Base-by-base conservation (phyloP, 148 eudicot species). In the Fagopyrum homotropicum region DNA sequence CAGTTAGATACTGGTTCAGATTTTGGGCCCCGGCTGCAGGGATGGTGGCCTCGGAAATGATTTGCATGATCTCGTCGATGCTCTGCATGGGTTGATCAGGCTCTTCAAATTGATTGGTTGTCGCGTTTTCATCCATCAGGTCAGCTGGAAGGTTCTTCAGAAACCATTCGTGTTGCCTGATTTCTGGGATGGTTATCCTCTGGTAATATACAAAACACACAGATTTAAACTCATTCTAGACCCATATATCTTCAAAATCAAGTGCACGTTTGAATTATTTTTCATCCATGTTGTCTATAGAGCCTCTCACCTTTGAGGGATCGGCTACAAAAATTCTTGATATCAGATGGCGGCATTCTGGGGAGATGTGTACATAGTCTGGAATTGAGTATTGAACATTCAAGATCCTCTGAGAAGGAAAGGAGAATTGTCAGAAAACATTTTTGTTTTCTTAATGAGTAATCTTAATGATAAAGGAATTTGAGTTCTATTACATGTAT, bases 301-400 rank as follows among this genome's bases (percentile, higher is more conserved):
- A 30, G 15, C 15, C 9, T 22, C 55, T 54, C 51, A 93, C 98
- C 97, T 91, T 88, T 4, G 88, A 82, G 66, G 98, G 92, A 59
- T 93, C 97, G 43, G 88, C 92, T 63, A 89, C 98, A 75, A 93
- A 93, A 35, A 93, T 91, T 76, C 98, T 89, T 35, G 97, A 91
- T 63, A 93, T 90, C 82, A 93, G 77, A 79, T 91, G 97, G 43
- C 83, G 92, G 79, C 98, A 93, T 81, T 93, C 97, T 35, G 88
- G 77, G 76, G 98, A 93, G 77, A 91, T 93, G 82, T 91, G 94
- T 49, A 93, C 94, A 75, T 91, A 91, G 72, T 89, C 94, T 50
- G 98, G 98, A 76, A 91, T 88, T 44, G 97, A 87, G 86, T 93
- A 93, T 77, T 93, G 98, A 50, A 93, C 97, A 73, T 85, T 93